These are phyloP conservation scores for Thalassiosira profunda DNA, from an alignment of 108 stramenopile genomes.

Conservation along the genomic window DNA sequence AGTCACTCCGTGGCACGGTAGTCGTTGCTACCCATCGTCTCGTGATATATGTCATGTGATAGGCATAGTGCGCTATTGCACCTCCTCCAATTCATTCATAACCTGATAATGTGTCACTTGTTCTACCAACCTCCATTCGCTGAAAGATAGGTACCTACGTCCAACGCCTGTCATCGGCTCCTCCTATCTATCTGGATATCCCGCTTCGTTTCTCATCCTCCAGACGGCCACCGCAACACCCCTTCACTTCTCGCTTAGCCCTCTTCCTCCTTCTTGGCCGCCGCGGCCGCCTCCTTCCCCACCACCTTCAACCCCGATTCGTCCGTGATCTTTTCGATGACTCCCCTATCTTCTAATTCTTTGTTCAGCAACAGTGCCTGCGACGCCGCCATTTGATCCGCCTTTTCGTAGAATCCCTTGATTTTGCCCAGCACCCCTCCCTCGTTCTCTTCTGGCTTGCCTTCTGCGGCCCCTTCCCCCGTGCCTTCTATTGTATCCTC, in stretches of 20 bases:
- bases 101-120: no score
- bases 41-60: no score
- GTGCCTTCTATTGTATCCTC: background rate
- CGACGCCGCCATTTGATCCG: constrained; percentile 86
- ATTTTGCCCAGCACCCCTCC: constrained; percentile 67
- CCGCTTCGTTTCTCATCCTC: no score
- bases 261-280: constrained; percentile 23
- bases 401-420: constrained; percentile 78
- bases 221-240: background rate
- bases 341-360: constrained; percentile 84
- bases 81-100: no score
- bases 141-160: no score
- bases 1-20: constrained; percentile 15
- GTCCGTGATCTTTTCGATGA: constrained; percentile 91
- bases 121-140: no score
- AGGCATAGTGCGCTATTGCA: no score
- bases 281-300: constrained; percentile 64
- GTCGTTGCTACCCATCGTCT: no score
- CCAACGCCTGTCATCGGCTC: no score
- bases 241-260: background rate
- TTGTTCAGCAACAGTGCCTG: constrained; percentile 89
- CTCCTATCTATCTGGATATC: no score
- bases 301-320: constrained; percentile 86
- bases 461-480: background rate
- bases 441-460: constrained; percentile 11